Evolutionary conservation across 1,139 yeast genomes (phyloP).

Genomic region (Geotrichum cucujoidarum): DNA sequence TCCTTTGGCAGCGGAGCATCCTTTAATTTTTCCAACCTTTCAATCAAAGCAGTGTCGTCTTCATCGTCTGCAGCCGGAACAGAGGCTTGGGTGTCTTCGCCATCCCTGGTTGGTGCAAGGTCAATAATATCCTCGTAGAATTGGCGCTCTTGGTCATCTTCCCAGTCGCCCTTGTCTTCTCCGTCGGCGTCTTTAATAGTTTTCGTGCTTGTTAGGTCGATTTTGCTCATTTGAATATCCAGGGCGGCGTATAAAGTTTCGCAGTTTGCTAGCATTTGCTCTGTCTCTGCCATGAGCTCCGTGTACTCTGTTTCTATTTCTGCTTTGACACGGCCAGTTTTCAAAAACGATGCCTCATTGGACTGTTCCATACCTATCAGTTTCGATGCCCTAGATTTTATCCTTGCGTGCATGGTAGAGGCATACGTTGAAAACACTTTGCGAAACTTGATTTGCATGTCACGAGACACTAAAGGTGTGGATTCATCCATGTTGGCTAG

Average conservation of each 20-base stretch:
- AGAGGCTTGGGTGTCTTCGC: constrained; percentile 8
- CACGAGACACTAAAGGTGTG: constrained; percentile 23
- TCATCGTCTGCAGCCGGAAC: constrained; percentile 15
- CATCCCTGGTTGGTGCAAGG: constrained; percentile 11
- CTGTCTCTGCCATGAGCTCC: constrained; percentile 13
- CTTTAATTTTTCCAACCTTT: constrained; percentile 10
- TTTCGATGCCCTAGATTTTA: constrained; percentile 36
- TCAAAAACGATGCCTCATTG: constrained; percentile 16
- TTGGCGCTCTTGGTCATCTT: constrained; percentile 19
- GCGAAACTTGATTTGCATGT: constrained; percentile 29
- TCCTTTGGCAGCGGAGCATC: constrained; percentile 11
- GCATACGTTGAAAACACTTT: constrained; percentile 48
- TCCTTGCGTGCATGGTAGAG: constrained; percentile 41
- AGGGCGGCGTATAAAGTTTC: constrained; percentile 14
- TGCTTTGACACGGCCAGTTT: constrained; percentile 15
- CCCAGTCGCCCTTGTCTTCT: constrained; percentile 18
- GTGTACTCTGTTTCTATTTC: constrained; percentile 11
- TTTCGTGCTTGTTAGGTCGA: constrained; percentile 11
- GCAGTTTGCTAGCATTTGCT: constrained; percentile 13
- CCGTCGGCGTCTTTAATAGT: constrained; percentile 16
- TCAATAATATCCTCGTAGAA: constrained; percentile 20
- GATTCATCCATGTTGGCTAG: background rate
- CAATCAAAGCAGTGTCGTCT: constrained; percentile 13
- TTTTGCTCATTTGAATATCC: constrained; percentile 14
- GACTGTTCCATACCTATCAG: constrained; percentile 16